These are phyloP conservation scores for Neopestalotiopsis rosae DNA, from an alignment of 2,329 filamentous ascomycete species.

Conservation along the genomic window DNA sequence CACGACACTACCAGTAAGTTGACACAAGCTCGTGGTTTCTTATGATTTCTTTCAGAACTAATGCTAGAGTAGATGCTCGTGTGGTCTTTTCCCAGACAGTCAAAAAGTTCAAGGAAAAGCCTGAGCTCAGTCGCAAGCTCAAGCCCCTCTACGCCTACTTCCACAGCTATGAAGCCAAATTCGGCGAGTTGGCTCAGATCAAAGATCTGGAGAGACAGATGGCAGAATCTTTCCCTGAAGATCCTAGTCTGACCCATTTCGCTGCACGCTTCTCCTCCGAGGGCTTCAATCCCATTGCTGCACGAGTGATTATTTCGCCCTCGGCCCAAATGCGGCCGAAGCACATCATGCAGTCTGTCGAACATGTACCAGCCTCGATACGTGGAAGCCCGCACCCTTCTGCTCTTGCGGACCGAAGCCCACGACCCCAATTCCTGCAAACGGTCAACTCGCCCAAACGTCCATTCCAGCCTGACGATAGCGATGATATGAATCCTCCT, in stretches of 20 bases:
- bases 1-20: conserved; percentile 91
- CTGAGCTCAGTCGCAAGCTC: conserved; percentile 74
- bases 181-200: conserved; percentile 90
- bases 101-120: conserved; percentile 77
- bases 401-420: conserved; percentile 43
- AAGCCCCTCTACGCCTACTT: conserved; percentile 90
- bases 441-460: conserved; percentile 64
- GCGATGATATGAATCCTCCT: conserved; percentile 74
- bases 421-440: conserved; percentile 53
- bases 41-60: neutral
- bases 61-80: conserved; percentile 71
- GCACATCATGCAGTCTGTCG: conserved; percentile 58
- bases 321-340: conserved; percentile 76
- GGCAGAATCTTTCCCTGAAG: conserved; percentile 90
- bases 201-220: conserved; percentile 90
- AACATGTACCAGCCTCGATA: conserved; percentile 49
- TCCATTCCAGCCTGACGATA: conserved; percentile 71
- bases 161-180: conserved; percentile 93
- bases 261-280: conserved; percentile 74
- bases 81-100: conserved; percentile 97
- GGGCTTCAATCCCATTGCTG: conserved; percentile 80
- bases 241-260: conserved; percentile 78
- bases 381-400: conserved; percentile 50
- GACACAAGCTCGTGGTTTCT: neutral
- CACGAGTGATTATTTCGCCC: conserved; percentile 85